These are phyloP conservation scores for Phytophthora sojae DNA, from an alignment of 352 stramenopile species.

Conservation along the genomic window DNA sequence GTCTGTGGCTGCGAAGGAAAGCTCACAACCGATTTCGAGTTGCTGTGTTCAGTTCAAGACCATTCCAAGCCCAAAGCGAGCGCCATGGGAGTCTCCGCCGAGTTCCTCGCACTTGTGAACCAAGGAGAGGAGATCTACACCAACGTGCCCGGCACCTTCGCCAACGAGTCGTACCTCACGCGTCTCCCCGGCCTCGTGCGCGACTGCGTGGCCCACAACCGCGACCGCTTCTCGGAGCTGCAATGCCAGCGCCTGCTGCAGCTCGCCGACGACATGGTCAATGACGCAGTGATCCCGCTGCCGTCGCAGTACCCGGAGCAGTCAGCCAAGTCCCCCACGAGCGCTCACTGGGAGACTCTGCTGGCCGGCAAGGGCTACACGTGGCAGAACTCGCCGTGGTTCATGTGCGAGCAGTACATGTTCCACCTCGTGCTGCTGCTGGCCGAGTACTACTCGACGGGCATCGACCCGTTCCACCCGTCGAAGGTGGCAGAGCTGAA, in stretches of 20 bases:
- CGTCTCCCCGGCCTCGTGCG: constrained; percentile 59
- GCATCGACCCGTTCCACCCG: constrained; percentile 64
- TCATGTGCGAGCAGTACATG: constrained; percentile 73
- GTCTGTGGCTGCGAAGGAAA: too few relatives aligned
- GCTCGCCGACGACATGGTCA: constrained; percentile 50
- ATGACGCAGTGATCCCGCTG: constrained; percentile 50
- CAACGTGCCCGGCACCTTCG: constrained; percentile 53
- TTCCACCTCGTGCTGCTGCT: constrained; percentile 70
- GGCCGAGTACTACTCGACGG: constrained; percentile 58
- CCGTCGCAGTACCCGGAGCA: constrained; percentile 39
- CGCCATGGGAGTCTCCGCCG: constrained; percentile 33
- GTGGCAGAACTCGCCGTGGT: constrained; percentile 70
- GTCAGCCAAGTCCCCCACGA: constrained; percentile 41
- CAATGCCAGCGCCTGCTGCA: constrained; percentile 41
- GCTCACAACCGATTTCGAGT: constrained; percentile 12
- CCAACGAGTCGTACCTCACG: constrained; percentile 59
- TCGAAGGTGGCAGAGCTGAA: constrained; percentile 56
- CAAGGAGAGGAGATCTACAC: constrained; percentile 43
- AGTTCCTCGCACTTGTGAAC: constrained; percentile 48
- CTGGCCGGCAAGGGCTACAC: constrained; percentile 48
- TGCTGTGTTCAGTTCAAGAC: too few relatives aligned
- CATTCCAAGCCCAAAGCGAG: constrained; percentile 33
- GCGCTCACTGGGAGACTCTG: constrained; percentile 50
- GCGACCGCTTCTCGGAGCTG: constrained; percentile 35
- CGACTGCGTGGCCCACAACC: constrained; percentile 57